Percentiles rank a stretch among this genome's conserved stretches.
Evolutionary conservation across 345 rosid species (phyloP).

Genomic region (Syzygium jambos): DNA sequence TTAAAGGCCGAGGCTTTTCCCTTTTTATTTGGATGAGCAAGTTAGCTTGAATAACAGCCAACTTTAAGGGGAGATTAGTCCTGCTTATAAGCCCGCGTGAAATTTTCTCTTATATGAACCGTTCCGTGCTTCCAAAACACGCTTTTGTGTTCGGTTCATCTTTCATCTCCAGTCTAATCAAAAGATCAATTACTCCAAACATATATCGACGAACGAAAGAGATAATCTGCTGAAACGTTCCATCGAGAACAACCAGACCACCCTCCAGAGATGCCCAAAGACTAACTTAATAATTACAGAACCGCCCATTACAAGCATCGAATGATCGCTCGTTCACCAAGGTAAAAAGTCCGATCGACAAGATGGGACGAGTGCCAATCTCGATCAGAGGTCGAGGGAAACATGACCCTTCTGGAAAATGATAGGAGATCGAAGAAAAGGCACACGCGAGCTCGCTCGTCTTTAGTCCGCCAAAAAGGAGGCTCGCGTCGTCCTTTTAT

Average conservation of each 20-base stretch:
- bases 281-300: neutral
- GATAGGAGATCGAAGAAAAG: neutral
- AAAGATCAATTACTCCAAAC: neutral
- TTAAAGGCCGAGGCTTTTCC: neutral
- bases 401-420: neutral
- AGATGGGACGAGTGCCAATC: neutral
- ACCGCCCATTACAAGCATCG: neutral
- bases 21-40: neutral
- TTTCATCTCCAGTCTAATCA: neutral
- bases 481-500: neutral
- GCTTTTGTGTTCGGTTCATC: neutral
- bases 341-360: rapidly evolving
- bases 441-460: neutral
- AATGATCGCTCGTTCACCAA: neutral
- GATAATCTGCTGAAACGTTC: rapidly evolving
- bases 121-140: neutral
- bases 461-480: neutral
- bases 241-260: neutral
- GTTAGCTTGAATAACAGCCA: neutral
- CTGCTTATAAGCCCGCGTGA: neutral
- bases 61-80: neutral
- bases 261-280: neutral
- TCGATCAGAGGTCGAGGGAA: neutral
- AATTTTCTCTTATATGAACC: neutral
- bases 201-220: neutral